Conservation (phyloP, 768 basidiomycete species). For the Rhodotorula sphaerocarpa region DNA sequence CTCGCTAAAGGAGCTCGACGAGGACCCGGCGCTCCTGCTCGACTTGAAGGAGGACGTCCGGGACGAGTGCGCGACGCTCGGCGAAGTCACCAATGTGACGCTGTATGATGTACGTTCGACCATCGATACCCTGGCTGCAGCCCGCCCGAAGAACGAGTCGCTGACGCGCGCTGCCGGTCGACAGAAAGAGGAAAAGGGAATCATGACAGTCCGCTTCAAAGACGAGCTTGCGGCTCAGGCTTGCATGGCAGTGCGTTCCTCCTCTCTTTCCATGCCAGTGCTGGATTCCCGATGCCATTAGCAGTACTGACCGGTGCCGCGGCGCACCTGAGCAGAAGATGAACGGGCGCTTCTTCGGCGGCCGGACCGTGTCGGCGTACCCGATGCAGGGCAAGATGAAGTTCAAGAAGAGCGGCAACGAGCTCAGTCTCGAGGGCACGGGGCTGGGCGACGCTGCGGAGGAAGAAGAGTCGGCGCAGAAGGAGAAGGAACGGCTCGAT, state of each 20-base stretch:
- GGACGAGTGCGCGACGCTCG: constrained; percentile 79
- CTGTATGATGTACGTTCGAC: constrained; percentile 79
- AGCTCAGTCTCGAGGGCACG: constrained; percentile 8
- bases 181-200: constrained; percentile 85
- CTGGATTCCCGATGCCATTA: neutral
- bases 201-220: constrained; percentile 94
- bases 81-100: constrained; percentile 90
- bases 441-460: neutral
- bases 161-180: neutral
- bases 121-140: no score
- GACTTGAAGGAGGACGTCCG: constrained; percentile 95
- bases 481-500: constrained; percentile 26
- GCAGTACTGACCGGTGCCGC: neutral
- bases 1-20: constrained; percentile 69
- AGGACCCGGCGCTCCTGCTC: constrained; percentile 73
- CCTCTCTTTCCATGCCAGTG: constrained; percentile 2
- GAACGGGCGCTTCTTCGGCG: constrained; percentile 84
- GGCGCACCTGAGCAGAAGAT: constrained; percentile 59
- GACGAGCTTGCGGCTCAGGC: constrained; percentile 88
- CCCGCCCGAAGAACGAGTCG: no score
- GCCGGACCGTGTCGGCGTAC: constrained; percentile 69
- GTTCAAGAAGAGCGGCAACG: constrained; percentile 27
- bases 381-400: constrained; percentile 61
- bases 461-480: neutral
- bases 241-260: constrained; percentile 63